Conservation (phyloP, 192 early-diverging fungal genomes). For the Umbelopsis sp. region DNA sequence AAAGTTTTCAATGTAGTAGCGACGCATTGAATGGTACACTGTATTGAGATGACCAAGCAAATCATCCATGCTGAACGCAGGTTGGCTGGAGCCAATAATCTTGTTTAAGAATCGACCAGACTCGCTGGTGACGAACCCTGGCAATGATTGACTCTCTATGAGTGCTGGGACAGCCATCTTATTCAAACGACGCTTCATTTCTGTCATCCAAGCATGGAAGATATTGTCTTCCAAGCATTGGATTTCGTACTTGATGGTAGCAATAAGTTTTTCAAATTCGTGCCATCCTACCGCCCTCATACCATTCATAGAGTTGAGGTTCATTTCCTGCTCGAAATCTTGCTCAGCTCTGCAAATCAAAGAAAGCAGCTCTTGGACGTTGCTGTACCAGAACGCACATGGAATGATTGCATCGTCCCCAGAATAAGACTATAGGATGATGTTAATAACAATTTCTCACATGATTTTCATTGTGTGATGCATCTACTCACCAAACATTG, state of each 20-base stretch:
- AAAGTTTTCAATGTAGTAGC: slow-evolving; percentile 93
- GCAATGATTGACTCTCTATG: slow-evolving; percentile 93
- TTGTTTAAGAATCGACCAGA: slow-evolving; percentile 89
- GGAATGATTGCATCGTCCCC: slow-evolving; percentile 82
- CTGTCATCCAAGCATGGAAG: slow-evolving; percentile 98
- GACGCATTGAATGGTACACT: slow-evolving; percentile 94
- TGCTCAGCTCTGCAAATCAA: slow-evolving; percentile 79
- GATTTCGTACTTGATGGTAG: slow-evolving; percentile 86
- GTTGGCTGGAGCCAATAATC: slow-evolving; percentile 74
- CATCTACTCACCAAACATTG: slow-evolving; percentile 58
- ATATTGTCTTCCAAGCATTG: slow-evolving; percentile 92
- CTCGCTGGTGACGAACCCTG: slow-evolving; percentile 93
- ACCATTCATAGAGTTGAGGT: slow-evolving; percentile 64
- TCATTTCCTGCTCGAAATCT: slow-evolving; percentile 68
- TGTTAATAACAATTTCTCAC: too few relatives aligned
- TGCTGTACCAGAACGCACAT: slow-evolving; percentile 96
- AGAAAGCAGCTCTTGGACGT: slow-evolving; percentile 93
- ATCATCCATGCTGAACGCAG: slow-evolving; percentile 93
- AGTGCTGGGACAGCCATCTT: slow-evolving; percentile 97
- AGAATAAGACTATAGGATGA: slow-evolving; percentile 57
- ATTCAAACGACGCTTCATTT: slow-evolving; percentile 90
- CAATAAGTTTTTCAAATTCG: slow-evolving; percentile 80
- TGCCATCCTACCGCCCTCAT: slow-evolving; percentile 60
- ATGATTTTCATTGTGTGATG: neutral
- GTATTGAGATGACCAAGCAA: slow-evolving; percentile 92